Conservation (phyloP, 164 flowering plant genomes). For the Sedum album region DNA sequence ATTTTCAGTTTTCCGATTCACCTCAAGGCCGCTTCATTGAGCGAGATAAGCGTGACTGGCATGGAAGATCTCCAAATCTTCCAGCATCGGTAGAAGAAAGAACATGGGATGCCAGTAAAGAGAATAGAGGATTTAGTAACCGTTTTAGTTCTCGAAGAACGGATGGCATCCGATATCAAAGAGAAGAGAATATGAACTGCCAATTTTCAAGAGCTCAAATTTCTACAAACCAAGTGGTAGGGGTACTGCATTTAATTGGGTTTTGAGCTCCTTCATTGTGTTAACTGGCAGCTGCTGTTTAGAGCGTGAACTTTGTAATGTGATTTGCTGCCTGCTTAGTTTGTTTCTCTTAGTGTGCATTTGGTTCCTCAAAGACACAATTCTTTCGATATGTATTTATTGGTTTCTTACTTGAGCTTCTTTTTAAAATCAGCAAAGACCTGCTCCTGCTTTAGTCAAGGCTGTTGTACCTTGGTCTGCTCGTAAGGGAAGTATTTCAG, state of each 20-base stretch:
- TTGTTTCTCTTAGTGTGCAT: background rate
- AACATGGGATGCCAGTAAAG: constrained; percentile 55
- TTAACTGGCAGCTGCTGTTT: too few species aligned
- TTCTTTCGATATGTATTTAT: background rate
- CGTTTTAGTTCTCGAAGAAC: constrained; percentile 33
- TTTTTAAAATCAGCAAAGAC: constrained; percentile 38
- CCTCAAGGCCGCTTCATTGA: constrained; percentile 64
- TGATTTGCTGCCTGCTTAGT: too few species aligned
- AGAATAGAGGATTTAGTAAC: constrained; percentile 31
- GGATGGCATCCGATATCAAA: constrained; percentile 35
- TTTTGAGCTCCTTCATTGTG: background rate
- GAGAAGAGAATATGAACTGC: constrained; percentile 49
- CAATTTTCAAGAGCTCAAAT: constrained; percentile 51
- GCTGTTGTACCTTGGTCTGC: constrained; percentile 91
- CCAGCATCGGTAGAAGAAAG: constrained; percentile 58
- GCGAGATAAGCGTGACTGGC: constrained; percentile 91
- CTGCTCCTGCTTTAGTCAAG: constrained; percentile 54
- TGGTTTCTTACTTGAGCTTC: background rate
- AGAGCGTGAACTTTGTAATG: background rate
- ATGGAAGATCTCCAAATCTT: constrained; percentile 48
- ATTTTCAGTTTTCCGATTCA: constrained; percentile 32
- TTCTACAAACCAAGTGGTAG: constrained; percentile 59
- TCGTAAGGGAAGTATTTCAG: constrained; percentile 50
- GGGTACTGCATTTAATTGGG: background rate
- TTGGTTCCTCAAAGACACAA: background rate